These are phyloP conservation scores for Mycena belliarum DNA, from an alignment of 768 basidiomycete species.

Conservation along the genomic window DNA sequence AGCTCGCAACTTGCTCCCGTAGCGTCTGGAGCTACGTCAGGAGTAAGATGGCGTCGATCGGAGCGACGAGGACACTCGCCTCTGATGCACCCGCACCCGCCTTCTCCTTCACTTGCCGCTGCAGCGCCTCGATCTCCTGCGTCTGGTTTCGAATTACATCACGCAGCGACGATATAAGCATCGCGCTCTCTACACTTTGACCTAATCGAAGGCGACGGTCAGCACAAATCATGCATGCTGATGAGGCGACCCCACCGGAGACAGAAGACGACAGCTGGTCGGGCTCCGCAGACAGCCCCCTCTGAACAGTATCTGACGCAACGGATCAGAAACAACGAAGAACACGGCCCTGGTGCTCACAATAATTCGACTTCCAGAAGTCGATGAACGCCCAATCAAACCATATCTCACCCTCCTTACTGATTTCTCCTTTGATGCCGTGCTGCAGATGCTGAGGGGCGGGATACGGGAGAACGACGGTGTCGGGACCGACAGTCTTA, in stretches of 20 bases:
- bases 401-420: constrained; percentile 87
- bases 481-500: constrained; percentile 85
- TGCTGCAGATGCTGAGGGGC: constrained; percentile 31
- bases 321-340: constrained; percentile 1
- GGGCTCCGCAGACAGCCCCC: constrained; percentile 70
- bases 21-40: constrained; percentile 43
- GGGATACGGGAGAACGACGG: constrained; percentile 64
- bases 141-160: constrained; percentile 82
- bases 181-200: constrained; percentile 73
- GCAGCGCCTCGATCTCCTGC: constrained; percentile 73
- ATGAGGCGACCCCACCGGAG: constrained; percentile 45
- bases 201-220: constrained; percentile 35
- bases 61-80: constrained; percentile 11
- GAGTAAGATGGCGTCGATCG: background rate
- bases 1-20: constrained; percentile 44
- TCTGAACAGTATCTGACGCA: constrained; percentile 68
- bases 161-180: constrained; percentile 81
- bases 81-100: constrained; percentile 23
- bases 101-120: constrained; percentile 55
- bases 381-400: constrained; percentile 98
- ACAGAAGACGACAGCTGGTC: constrained; percentile 56
- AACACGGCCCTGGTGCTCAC: constrained; percentile 46
- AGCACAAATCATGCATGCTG: background rate
- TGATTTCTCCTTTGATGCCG: constrained; percentile 34
- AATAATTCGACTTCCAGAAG: constrained; percentile 98